Conservation (phyloP, 2,329 filamentous ascomycete species). For the Colletotrichum sublineola region DNA sequence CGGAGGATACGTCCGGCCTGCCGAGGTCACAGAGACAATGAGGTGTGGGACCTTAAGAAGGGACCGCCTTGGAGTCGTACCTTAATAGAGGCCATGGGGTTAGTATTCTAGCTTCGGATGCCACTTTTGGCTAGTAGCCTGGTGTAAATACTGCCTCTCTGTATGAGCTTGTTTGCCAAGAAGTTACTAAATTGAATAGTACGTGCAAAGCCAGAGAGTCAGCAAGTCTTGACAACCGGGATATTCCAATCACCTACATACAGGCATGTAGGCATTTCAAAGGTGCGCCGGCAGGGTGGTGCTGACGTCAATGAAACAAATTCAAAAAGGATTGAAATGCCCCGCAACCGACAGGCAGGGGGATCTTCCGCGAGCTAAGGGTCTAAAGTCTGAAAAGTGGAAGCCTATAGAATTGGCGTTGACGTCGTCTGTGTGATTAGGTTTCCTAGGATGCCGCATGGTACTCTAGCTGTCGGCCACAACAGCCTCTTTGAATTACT, state of each 20-base stretch:
- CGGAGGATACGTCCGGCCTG: background rate
- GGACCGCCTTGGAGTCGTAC: too few species aligned
- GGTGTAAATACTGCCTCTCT: background rate
- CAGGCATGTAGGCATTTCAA: background rate
- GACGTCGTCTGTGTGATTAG: background rate
- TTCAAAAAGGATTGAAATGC: background rate
- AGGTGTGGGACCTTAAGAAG: background rate
- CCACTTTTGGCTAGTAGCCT: background rate
- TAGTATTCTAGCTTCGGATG: background rate
- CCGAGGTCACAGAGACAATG: background rate
- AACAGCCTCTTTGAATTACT: background rate
- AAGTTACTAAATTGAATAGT: background rate
- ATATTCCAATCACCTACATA: background rate
- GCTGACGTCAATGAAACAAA: conserved; percentile 2
- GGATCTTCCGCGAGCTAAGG: background rate
- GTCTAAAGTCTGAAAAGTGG: background rate
- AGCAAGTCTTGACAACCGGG: background rate
- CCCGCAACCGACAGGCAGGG: background rate
- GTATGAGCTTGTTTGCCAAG: background rate
- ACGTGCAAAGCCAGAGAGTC: background rate
- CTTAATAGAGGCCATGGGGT: background rate
- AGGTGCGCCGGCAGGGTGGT: background rate
- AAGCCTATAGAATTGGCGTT: background rate
- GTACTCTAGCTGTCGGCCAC: background rate
- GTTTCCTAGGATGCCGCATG: background rate